Percentiles rank a stretch among this genome's conserved stretches.
Evolutionary conservation across 805 yeast genomes (phyloP).

Genomic region (Candida vartiovaarae): DNA sequence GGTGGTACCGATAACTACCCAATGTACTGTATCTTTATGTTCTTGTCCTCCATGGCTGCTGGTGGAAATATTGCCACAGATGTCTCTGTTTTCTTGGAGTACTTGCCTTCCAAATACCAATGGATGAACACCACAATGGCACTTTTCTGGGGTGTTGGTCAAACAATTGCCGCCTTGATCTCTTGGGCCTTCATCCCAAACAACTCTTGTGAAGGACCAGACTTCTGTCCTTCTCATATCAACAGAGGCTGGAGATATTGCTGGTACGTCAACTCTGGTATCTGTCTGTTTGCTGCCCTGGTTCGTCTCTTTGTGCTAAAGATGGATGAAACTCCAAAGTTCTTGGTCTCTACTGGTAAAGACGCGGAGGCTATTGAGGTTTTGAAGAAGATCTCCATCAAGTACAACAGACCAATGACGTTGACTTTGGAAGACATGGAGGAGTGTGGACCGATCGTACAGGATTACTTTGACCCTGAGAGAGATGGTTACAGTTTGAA

Average conservation of each 20-base stretch:
- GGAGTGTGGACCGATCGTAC: slow-evolving; percentile 35
- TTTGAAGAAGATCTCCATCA: slow-evolving; percentile 37
- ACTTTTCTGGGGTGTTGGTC: slow-evolving; percentile 54
- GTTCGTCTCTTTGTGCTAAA: slow-evolving; percentile 36
- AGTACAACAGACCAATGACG: slow-evolving; percentile 33
- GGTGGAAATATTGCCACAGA: slow-evolving; percentile 51
- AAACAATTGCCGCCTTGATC: slow-evolving; percentile 40
- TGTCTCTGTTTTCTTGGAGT: slow-evolving; percentile 44
- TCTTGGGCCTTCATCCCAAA: slow-evolving; percentile 49
- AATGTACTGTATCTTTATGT: slow-evolving; percentile 41
- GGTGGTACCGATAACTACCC: slow-evolving; percentile 43
- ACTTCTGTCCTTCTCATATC: slow-evolving; percentile 34
- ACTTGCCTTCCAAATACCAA: slow-evolving; percentile 41
- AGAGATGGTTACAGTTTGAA: slow-evolving; percentile 14
- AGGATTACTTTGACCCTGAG: slow-evolving; percentile 19
- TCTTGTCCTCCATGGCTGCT: slow-evolving; percentile 35
- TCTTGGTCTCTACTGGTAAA: slow-evolving; percentile 40
- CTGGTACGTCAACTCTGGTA: slow-evolving; percentile 45
- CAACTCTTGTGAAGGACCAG: slow-evolving; percentile 35
- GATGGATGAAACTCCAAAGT: slow-evolving; percentile 48
- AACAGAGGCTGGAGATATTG: slow-evolving; percentile 57
- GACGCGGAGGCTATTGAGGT: slow-evolving; percentile 42
- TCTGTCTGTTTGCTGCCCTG: slow-evolving; percentile 40
- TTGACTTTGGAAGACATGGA: slow-evolving; percentile 41
- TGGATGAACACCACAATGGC: slow-evolving; percentile 44